Conservation (phyloP, 768 basidiomycete species). For the Tremella fuciformis region DNA sequence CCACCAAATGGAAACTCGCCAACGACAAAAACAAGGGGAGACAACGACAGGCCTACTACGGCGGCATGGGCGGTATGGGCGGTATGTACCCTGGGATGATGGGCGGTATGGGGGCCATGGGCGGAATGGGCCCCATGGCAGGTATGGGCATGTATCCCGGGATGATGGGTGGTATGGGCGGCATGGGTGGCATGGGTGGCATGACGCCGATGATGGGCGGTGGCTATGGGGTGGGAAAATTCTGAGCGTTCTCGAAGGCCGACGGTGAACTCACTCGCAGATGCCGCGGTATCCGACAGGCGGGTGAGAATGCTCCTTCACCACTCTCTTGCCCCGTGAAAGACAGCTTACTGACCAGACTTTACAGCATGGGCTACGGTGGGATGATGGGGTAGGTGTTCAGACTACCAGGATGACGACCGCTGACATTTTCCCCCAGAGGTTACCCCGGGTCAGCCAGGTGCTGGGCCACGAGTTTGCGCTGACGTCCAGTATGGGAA, state of each 20-base stretch:
- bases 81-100: constrained; percentile 17
- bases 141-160: constrained; percentile 31
- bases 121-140: constrained; percentile 24
- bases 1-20: constrained; percentile 40
- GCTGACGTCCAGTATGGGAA: constrained; percentile 3
- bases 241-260: constrained; percentile 5
- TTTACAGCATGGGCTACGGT: constrained; percentile 13
- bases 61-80: constrained; percentile 20
- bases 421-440: constrained; percentile 1
- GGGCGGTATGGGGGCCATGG: constrained; percentile 26
- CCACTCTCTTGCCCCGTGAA: background rate
- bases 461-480: background rate
- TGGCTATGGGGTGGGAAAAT: constrained; percentile 26
- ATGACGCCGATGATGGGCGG: constrained; percentile 9
- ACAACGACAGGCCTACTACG: constrained; percentile 9
- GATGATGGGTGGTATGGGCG: constrained; percentile 19
- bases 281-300: constrained; percentile 35
- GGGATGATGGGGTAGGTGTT: background rate
- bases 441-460: constrained; percentile 19
- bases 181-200: too few relatives aligned
- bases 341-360: background rate
- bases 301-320: constrained; percentile 16
- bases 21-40: constrained; percentile 17
- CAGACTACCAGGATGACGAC: constrained; percentile 10
- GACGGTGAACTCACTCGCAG: constrained; percentile 10